A percentile compares a stretch with the other conserved stretches of the same genome.
Conservation (phyloP, 148 eudicot genomes). For the Rhododendron williamsianum region DNA sequence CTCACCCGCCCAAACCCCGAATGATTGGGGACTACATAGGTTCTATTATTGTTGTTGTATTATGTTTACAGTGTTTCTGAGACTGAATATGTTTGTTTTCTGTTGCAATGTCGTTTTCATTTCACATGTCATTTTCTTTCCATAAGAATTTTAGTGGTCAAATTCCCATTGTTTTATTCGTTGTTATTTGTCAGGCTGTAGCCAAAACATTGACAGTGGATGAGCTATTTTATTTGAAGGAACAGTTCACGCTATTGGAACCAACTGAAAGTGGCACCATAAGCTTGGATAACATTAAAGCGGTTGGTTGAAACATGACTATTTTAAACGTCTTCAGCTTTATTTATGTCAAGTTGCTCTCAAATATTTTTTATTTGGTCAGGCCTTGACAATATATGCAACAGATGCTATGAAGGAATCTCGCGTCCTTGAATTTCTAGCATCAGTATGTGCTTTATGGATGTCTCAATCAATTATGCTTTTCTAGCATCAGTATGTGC, state of each 20-base stretch:
- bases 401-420: conserved; percentile 98
- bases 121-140: neutral
- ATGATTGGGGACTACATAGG: too few relatives aligned
- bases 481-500: neutral
- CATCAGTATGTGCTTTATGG: conserved; percentile 52
- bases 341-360: neutral
- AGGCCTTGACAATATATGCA: conserved; percentile 83
- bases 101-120: neutral
- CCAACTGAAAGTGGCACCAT: conserved; percentile 83
- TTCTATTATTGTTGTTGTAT: too few relatives aligned
- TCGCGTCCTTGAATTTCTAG: conserved; percentile 66
- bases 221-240: conserved; percentile 72
- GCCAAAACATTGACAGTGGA: conserved; percentile 86
- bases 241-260: conserved; percentile 72
- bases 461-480: neutral
- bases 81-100: neutral
- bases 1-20: too few relatives aligned
- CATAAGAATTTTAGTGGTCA: neutral
- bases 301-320: conserved; percentile 34
- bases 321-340: neutral
- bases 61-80: neutral
- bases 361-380: conserved; percentile 19
- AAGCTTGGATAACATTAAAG: conserved; percentile 79
- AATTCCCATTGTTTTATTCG: neutral
- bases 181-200: conserved; percentile 59